Base-by-base conservation (phyloP, 305 asterid genomes). In the Salvia sclarea region DNA sequence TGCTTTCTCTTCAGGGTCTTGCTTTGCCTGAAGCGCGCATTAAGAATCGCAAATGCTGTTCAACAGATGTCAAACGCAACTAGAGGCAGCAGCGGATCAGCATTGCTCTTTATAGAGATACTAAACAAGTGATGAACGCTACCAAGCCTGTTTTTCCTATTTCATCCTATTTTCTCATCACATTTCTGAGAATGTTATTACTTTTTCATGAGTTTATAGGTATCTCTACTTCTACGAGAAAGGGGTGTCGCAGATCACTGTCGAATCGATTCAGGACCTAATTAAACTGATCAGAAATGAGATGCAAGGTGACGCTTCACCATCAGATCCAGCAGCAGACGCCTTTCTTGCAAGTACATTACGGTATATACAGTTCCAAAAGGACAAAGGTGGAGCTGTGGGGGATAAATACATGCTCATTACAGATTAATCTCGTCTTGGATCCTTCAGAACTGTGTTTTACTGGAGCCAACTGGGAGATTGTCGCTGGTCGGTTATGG, bases 11-110 rank as follows among this genome's bases (percentile, higher is more conserved):
- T 22, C 41, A 95, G 99, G 96, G 98, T 92, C 70, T 77, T 95
- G 85, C 96, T 91, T 58, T 95, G 99, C 84, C 79, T 95, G 71
- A 95, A 95, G 86, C 99, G 99, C 73, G 94, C 99, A 41, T 75
- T 91, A 64, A 82, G 99, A 84, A 91, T 95, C 49, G 98, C 96
- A 45, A 95, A 95, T 82, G 96, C 98, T 61, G 97, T 86, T 61
- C 99, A 95, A 68, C 99, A 91, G 84, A 95, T 95, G 97, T 79
- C 98, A 47, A 95, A 64, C 81, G 98, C 95, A 70, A 79, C 96
- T 50, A 89, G 95, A 72, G 99, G 98, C 77, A 85, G 85, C 80
- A 66, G 92, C 50, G 98, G 90, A 80, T 86, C 99, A 24, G 87
- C 81, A 55, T 59, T 81, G 68, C 97, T 91, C 68, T 90, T 89